Evolutionary conservation across 768 basidiomycete genomes (phyloP), one percentile per base, ranked within the genome.

Genomic region (Suillus subalutaceus): DNA sequence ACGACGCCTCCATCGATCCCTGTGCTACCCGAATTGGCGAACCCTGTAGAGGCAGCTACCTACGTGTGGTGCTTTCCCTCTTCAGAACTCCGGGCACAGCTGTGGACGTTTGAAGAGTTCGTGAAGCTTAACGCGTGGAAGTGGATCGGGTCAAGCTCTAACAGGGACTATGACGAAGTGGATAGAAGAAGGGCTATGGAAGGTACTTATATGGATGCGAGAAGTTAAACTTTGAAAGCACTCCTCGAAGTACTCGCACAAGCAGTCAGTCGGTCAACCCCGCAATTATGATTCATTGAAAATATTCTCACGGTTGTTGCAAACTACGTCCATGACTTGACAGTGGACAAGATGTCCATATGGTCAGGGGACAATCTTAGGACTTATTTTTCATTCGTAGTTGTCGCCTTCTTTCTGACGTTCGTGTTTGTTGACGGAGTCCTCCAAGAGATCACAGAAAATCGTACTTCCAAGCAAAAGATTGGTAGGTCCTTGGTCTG

Each of bases 81-180:
- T 8, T 68, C 70, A 0, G 67, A 75, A 8, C 79, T 98, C 9
- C 80, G 85, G 32, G 80, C 86, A 0, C 80, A 82, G 38, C 77
- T 92, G 5, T 99, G 96, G 96, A 84, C 88, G 0, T 96, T 90
- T 72, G 86, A 88, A n/a, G 85, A 88, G 4, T 97, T 97, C 72
- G 83, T 97, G 38, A 77, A 79, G 71, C 85, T 91, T 38, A 91
- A 88, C 68, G 89, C 92, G 2, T 87, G 86, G 83, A 90, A 90
- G 65, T 96, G 95, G 94, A 83, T 90, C 46, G 87, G 86, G 0
- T 67, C 73, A 10, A 77, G 71, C 7, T 76, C 79, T 23, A 80
- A 81, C 5, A 66, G 71, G 23, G 81, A 86, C 64, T 86, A 83
- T 65, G 76, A 70, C n/a, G 85, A 87, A 65, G 84, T 89, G 6